Evolutionary conservation across 169 alveolate genomes (phyloP).

Genomic region (Plasmodium coatneyi): DNA sequence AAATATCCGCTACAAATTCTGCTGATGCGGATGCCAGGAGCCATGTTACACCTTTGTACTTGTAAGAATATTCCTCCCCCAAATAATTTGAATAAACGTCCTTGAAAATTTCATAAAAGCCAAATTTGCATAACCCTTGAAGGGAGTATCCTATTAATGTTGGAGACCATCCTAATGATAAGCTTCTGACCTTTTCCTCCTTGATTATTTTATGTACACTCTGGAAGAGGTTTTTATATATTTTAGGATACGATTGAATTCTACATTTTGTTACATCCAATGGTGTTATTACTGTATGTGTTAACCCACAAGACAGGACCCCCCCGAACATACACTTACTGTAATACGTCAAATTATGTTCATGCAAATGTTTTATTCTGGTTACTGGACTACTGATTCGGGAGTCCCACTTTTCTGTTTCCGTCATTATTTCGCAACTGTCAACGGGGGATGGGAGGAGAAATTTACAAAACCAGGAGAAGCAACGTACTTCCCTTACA

Average conservation of each 20-base stretch:
- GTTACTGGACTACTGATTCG: conserved; percentile 78
- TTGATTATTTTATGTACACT: conserved; percentile 83
- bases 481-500: neutral
- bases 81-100: conserved; percentile 90
- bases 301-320: conserved; percentile 95
- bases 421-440: conserved; percentile 15
- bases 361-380: conserved; percentile 80
- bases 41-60: conserved; percentile 94
- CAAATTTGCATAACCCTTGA: conserved; percentile 98
- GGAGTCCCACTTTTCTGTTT: conserved; percentile 77
- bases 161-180: conserved; percentile 97
- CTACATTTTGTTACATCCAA: conserved; percentile 97
- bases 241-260: conserved; percentile 94
- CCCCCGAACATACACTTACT: conserved; percentile 97
- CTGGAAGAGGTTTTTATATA: conserved; percentile 87
- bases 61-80: conserved; percentile 90
- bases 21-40: conserved; percentile 98
- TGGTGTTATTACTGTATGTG: conserved; percentile 96
- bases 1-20: conserved; percentile 97
- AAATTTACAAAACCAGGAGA: neutral
- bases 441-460: neutral
- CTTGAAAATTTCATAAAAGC: conserved; percentile 98
- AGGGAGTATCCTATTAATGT: conserved; percentile 96
- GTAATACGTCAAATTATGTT: conserved; percentile 88
- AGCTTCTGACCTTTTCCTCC: conserved; percentile 93